Evolutionary conservation across 1,139 yeast genomes (phyloP), one percentile per base, ranked within the genome.

Genomic region (Pneumocystis murina): DNA sequence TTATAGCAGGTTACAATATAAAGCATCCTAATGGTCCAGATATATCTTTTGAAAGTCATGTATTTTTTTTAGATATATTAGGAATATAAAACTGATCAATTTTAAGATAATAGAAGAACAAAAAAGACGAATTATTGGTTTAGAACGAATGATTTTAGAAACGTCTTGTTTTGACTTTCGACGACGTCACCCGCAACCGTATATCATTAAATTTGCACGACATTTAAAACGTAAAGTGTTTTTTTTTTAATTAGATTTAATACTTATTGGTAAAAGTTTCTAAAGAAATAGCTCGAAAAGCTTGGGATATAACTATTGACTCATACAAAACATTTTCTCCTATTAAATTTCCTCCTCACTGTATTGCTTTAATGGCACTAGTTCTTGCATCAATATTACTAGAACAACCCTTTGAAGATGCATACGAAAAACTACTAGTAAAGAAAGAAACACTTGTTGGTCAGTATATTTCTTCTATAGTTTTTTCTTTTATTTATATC

Each of bases 241-340:
- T 38, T 38, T 12, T 60, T 17, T 28, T 28, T 30, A 36, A 66
- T 14, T 20, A 4, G 16, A 57, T 10, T 60, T 38, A 35, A 57
- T 43, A 39, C 28, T 39, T 28, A 33, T 59, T n/a, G 16, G 16
- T 20, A 57, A 58, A 35, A 76, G 75, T 62, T 16, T 38, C 63
- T 20, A 63, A 68, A 59, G 69, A 67, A 5, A 68, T 70, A 1
- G 75, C 75, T 2, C 41, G 66, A 40, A 74, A 83, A 62, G 84
- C 91, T 3, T 92, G 97, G 96, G 75, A 83, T 33, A 78, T 91
- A 3, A 78, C 85, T 17, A 83, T 84, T 68, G 98, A 92, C 71
- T 78, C 86, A 16, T 83, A 85, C 72, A 81, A 84, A 64, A 84
- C 96, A 1, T 87, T 87, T 54, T 78, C 86, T 24, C 81, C 84